Base-by-base conservation (phyloP, 1,139 yeast species). In the Geotrichum candidum region DNA sequence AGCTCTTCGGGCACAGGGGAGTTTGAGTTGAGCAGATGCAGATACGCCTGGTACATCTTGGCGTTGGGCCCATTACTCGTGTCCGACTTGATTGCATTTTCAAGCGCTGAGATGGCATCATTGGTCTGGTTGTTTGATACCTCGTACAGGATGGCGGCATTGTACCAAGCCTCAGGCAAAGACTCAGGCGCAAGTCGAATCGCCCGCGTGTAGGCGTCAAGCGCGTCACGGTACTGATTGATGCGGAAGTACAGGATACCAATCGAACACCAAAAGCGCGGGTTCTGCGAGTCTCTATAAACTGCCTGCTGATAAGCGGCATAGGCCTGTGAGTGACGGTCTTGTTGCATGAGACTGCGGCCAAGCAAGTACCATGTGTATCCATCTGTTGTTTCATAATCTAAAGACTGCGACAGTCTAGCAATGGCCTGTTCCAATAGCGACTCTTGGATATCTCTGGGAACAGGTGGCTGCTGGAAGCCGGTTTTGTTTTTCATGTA, bases 301-400 rank as follows among this genome's bases (percentile, higher is more conserved):
- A 94, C 99, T 5, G 99, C 99, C 74, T 92, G 98, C 77, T 94
- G 99, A 82, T 94, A 94, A 0, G 97, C 96, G 72, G 94, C 98
- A 75, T 94, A 94, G 3, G 99, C 98, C 58, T 95, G 91, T 67
- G 94, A 88, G 77, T 91, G 92, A 74, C 92, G 96, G 66, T 90
- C 92, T 70, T 94, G 84, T 56, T 96, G 88, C 98, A 94, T 92
- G 77, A 92, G 96, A 66, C 95, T 96, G 68, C 98, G 84, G 56
- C 99, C 99, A 61, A 94, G 77, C 73, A 94, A 89, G 76, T 94
- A 94, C 99, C 99, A 94, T 38, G 96, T 86, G 71, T 94, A 96
- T 15, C 98, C 97, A 74, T 94, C 98, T 58, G 87, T 81, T 59
- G 87, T 84, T 73, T 94, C 97, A 52, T 91, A 86, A 71, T 92